Evolutionary conservation across 2,329 filamentous ascomycete species (phyloP), one percentile per base, ranked within the genome.

Genomic region (Cryphonectria nitschkei): DNA sequence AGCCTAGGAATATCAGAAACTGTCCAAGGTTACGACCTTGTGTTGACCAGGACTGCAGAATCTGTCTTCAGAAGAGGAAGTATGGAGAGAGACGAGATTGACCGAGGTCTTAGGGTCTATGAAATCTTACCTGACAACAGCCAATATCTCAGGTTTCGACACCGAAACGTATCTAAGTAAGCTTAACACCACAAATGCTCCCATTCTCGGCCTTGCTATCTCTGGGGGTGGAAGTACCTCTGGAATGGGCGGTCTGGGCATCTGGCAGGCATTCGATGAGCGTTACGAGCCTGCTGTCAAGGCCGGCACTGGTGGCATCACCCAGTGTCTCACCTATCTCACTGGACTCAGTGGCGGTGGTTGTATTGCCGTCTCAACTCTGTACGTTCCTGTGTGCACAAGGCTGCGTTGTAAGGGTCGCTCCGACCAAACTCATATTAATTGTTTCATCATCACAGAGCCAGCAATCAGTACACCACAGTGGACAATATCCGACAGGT

Each of bases 261-360:
- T 61, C 7, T 61, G 58, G 58, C 58, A 61, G 58, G 58, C 58
- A 39, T 61, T 39, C 14, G 58, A 39, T 39, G 58, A 39, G 16
- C 58, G 58, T 3, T 61, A 61, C 22, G 34, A 61, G 19, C 58
- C 19, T 34, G 58, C 58, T 13, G 34, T 61, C 22, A 5, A 39
- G 19, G 58, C 22, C 2, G 58, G 58, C 34, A 61, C 58, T 5
- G 58, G 58, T 26, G 58, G 58, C 34, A 61, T 61, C 1, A 14
- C 32, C 58, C 58, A 61, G 58, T 16, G 32, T 61, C 32, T 61
- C 58, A 61, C 58, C 19, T 61, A 61, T n/a, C 58, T 61, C 34
- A n/a, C 58, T 34, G 58, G 58, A 7, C 32, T 61, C 16, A 61
- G 58, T 39, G 58, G 58, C 19, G 58, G 58, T 14, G 58, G 58